Conservation (phyloP, 192 early-diverging fungal genomes). For the Coemansia interrupta region DNA sequence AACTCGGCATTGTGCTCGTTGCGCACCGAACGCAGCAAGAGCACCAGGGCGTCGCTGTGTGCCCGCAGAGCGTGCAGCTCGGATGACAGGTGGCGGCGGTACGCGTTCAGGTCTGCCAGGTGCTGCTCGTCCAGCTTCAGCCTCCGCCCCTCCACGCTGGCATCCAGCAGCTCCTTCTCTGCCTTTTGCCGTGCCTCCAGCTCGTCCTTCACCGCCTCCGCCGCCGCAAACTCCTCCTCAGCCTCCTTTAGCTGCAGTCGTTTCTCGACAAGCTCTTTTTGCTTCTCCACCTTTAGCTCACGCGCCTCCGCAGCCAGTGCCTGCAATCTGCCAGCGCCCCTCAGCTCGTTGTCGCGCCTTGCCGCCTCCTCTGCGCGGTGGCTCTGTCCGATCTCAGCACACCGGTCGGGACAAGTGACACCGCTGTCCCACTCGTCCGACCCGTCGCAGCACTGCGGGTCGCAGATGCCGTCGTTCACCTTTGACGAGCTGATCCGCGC, state of each 20-base stretch:
- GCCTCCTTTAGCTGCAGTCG: slow-evolving; percentile 9
- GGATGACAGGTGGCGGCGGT: slow-evolving; percentile 19
- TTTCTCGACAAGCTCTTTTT: slow-evolving; percentile 17
- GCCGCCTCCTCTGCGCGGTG: slow-evolving; percentile 20
- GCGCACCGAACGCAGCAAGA: slow-evolving; percentile 52
- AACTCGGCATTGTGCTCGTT: slow-evolving; percentile 68
- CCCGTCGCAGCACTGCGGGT: slow-evolving; percentile 93
- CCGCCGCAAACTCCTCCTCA: slow-evolving; percentile 13
- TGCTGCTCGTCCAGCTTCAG: slow-evolving; percentile 38
- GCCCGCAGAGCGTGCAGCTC: slow-evolving; percentile 25
- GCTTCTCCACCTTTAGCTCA: slow-evolving; percentile 22
- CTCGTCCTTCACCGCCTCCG: slow-evolving; percentile 27
- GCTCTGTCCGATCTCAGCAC: slow-evolving; percentile 58
- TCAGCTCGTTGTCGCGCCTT: slow-evolving; percentile 6
- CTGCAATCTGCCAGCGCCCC: slow-evolving; percentile 15
- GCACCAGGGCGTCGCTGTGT: slow-evolving; percentile 30
- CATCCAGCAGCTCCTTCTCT: neutral
- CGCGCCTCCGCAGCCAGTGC: slow-evolving; percentile 24
- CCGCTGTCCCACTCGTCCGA: slow-evolving; percentile 74
- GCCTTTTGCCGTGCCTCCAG: slow-evolving; percentile 28
- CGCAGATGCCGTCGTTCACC: slow-evolving; percentile 96
- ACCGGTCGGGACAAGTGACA: slow-evolving; percentile 70
- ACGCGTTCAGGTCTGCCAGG: slow-evolving; percentile 14
- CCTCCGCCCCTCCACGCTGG: slow-evolving; percentile 14
- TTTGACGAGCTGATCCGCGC: slow-evolving; percentile 61